Evolutionary conservation across 768 basidiomycete species (phyloP).

Genomic region (Boletus vinaceobasis): DNA sequence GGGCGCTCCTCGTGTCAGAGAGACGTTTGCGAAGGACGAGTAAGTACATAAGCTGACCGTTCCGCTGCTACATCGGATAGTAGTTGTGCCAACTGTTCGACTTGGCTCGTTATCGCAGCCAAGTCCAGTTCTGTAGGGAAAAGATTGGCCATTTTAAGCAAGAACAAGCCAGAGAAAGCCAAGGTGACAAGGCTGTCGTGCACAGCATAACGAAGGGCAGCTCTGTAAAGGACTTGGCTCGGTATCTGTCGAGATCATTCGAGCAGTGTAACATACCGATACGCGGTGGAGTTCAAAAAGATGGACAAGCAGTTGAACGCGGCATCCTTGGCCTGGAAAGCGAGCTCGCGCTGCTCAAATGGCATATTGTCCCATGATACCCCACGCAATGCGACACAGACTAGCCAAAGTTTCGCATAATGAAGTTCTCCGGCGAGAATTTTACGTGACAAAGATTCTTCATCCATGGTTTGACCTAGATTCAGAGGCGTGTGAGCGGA

Average conservation of each 20-base stretch:
- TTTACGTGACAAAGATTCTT: conserved; percentile 81
- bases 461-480: conserved; percentile 75
- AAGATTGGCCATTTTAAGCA: conserved; percentile 91
- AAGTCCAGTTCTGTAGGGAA: conserved; percentile 86
- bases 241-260: neutral
- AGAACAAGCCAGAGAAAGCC: conserved; percentile 86
- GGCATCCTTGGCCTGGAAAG: conserved; percentile 93
- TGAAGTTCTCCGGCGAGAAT: conserved; percentile 86
- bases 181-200: conserved; percentile 91
- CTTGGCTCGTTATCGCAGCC: conserved; percentile 70
- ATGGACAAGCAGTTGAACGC: conserved; percentile 82
- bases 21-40: neutral
- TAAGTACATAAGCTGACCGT: conserved; percentile 43
- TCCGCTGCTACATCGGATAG: conserved; percentile 93
- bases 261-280: conserved; percentile 51
- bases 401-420: conserved; percentile 93
- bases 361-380: conserved; percentile 96
- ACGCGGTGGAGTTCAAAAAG: conserved; percentile 77
- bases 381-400: conserved; percentile 88
- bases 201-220: conserved; percentile 87
- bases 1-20: conserved; percentile 10
- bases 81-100: conserved; percentile 86
- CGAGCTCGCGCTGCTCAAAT: conserved; percentile 90
- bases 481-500: conserved; percentile 3
- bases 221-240: conserved; percentile 41